Evolutionary conservation across 306 rosid genomes (phyloP).

Genomic region (Quercus parvula): DNA sequence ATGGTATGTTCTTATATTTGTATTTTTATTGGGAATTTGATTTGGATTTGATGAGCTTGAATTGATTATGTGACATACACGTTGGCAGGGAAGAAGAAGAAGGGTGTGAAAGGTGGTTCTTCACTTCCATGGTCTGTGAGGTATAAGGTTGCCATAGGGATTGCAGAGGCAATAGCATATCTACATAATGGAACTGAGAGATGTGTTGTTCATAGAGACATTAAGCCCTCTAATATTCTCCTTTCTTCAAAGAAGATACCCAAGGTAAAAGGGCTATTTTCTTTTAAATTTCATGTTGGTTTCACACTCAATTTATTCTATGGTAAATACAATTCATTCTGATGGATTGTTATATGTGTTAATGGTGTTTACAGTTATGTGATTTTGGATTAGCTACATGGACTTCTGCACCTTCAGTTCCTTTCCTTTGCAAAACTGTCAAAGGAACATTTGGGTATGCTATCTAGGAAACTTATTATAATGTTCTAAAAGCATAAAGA

Average conservation of each 20-base stretch:
- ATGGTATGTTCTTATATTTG: conserved; percentile 41
- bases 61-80: conserved; percentile 15
- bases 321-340: neutral
- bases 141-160: conserved; percentile 84
- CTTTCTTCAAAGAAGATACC: conserved; percentile 85
- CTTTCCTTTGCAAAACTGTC: conserved; percentile 96
- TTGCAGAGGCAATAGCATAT: conserved; percentile 81
- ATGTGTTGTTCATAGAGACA: conserved; percentile 91
- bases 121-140: conserved; percentile 81
- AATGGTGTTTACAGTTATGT: conserved; percentile 51
- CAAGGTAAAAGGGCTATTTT: conserved; percentile 47
- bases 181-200: conserved; percentile 91
- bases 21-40: conserved; percentile 7
- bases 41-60: conserved; percentile 17
- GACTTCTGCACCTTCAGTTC: conserved; percentile 96
- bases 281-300: conserved; percentile 9
- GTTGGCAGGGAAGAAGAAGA: conserved; percentile 69
- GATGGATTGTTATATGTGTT: conserved; percentile 20
- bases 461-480: conserved; percentile 2
- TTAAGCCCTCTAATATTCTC: conserved; percentile 93
- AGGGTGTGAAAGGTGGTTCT: conserved; percentile 44
- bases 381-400: conserved; percentile 98
- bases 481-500: neutral
- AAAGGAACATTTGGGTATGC: conserved; percentile 98
- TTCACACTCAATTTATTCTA: neutral